Evolutionary conservation across 176 grass and related monocot species (phyloP).

Genomic region (Musa beccarii): DNA sequence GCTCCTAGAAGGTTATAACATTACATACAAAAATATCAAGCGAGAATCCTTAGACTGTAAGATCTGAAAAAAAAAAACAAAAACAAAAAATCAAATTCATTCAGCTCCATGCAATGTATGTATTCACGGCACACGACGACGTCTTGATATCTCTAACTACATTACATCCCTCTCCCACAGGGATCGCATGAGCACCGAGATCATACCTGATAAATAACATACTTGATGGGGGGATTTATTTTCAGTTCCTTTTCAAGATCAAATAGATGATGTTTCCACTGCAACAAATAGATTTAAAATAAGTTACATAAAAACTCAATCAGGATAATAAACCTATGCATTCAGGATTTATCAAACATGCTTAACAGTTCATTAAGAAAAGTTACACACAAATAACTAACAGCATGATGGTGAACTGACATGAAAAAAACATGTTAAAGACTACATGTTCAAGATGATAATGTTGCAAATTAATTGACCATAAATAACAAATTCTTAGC

Average conservation of each 20-base stretch:
- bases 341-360: not conserved
- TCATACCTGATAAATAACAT: constrained; percentile 78
- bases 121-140: not conserved
- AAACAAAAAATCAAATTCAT: not conserved
- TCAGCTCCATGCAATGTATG: not conserved
- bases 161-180: not conserved
- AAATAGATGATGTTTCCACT: constrained; percentile 99
- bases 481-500: too few relatives aligned
- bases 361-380: not conserved
- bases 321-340: not conserved
- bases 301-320: not conserved
- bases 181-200: not conserved
- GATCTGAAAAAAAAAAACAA: too few relatives aligned
- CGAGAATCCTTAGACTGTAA: too few relatives aligned
- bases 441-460: too few relatives aligned
- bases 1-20: too few relatives aligned
- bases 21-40: too few relatives aligned
- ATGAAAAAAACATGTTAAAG: too few relatives aligned
- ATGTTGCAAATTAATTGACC: too few relatives aligned
- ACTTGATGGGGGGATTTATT: constrained; percentile 65
- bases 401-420: not conserved
- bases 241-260: constrained; percentile 90
- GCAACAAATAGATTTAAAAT: constrained; percentile 4
- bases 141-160: not conserved
- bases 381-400: not conserved